Evolutionary conservation across 495 filamentous ascomycete genomes (phyloP).

Genomic region (Oidiodendron maius): DNA sequence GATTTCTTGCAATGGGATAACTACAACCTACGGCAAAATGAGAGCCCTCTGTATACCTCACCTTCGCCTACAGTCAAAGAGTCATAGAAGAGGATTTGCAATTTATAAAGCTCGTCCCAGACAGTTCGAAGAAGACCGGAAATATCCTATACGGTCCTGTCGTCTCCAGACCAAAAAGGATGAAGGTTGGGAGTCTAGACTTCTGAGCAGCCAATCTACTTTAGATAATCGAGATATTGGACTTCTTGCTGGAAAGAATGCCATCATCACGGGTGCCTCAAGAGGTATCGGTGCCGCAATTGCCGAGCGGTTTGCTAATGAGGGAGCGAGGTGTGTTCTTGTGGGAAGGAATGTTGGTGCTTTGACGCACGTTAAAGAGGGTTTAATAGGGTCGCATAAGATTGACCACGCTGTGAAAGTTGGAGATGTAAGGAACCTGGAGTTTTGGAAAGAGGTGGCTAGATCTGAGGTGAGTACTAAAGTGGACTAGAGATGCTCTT

Average conservation of each 20-base stretch:
- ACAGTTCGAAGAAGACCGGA: too few species aligned
- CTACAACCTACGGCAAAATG: too few species aligned
- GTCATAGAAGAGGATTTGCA: too few species aligned
- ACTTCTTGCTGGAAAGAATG: conserved; percentile 30
- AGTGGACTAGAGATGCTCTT: not conserved
- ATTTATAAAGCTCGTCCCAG: too few species aligned
- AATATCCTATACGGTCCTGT: too few species aligned
- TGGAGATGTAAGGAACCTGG: conserved; percentile 40
- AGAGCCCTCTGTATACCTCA: too few species aligned
- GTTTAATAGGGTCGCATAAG: conserved; percentile 18
- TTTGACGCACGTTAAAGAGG: conserved; percentile 33
- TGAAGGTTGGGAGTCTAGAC: too few species aligned
- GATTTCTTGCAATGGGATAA: too few species aligned
- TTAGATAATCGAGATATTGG: too few species aligned
- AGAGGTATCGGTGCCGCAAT: conserved; percentile 65
- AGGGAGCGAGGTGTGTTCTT: conserved; percentile 54
- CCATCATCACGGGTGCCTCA: conserved; percentile 57
- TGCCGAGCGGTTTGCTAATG: conserved; percentile 56
- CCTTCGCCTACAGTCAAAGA: too few species aligned
- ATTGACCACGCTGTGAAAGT: conserved; percentile 28
- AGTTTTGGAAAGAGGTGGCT: conserved; percentile 37
- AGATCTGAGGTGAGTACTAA: conserved; percentile 6
- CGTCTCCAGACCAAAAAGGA: too few species aligned
- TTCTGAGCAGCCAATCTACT: too few species aligned
- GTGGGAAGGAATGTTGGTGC: conserved; percentile 39